These are phyloP conservation scores for Botryobasidium botryosum DNA, from an alignment of 768 basidiomycete species.

Conservation along the genomic window DNA sequence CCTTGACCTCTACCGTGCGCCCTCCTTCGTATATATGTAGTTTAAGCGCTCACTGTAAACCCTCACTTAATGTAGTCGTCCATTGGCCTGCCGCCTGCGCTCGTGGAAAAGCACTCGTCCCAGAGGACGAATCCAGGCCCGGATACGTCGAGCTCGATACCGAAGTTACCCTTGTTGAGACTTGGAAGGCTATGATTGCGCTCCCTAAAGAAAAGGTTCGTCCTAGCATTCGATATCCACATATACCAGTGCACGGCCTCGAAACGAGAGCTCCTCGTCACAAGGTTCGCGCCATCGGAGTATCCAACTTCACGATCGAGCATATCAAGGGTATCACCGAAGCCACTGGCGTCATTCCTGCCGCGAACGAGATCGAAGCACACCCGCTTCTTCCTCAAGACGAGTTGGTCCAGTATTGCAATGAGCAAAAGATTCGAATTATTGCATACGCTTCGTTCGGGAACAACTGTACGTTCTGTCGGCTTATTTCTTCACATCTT, in stretches of 20 bases:
- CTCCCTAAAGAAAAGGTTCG: constrained; percentile 37
- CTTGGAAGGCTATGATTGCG: constrained; percentile 65
- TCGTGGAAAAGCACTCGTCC: constrained; percentile 31
- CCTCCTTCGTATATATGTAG: background rate
- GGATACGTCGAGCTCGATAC: constrained; percentile 15
- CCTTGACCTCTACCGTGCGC: constrained; percentile 62
- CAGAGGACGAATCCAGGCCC: constrained; percentile 8
- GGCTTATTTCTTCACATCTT: background rate
- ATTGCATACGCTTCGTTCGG: constrained; percentile 56
- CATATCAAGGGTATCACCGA: constrained; percentile 49
- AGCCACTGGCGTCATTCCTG: constrained; percentile 56
- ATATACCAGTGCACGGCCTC: too few relatives aligned
- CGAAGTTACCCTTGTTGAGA: constrained; percentile 40
- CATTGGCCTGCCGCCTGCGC: constrained; percentile 67
- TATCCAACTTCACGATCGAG: constrained; percentile 62
- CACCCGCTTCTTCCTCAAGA: constrained; percentile 68
- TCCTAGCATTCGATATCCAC: background rate
- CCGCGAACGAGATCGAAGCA: constrained; percentile 65
- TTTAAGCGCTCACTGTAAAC: too few relatives aligned
- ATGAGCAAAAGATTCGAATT: constrained; percentile 50
- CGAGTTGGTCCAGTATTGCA: constrained; percentile 52
- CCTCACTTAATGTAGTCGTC: constrained; percentile 18
- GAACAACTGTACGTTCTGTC: constrained; percentile 46
- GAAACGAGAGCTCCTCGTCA: background rate
- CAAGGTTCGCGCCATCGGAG: constrained; percentile 53